Percentiles rank a stretch among this genome's conserved stretches.
phyloP scores from a whole-genome alignment of 2,329 filamentous ascomycete species.

The Myriosclerotinia duriaeana region DNA sequence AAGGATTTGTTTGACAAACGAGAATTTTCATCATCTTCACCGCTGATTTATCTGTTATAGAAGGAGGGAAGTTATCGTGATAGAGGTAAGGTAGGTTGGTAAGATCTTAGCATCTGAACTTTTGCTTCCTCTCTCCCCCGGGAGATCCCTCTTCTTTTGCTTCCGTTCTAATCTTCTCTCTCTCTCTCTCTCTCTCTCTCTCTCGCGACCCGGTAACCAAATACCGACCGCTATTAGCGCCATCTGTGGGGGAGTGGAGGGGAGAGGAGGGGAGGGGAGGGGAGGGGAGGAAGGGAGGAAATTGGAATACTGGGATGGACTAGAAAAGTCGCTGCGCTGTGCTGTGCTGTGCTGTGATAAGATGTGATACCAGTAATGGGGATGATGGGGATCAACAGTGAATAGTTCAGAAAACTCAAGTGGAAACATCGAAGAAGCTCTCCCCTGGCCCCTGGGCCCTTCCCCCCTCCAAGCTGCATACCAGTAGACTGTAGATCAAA shows the following conservation, averaged over 20 bases:
- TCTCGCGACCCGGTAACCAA: neutral
- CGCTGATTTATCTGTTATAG: neutral
- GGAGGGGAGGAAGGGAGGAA: neutral
- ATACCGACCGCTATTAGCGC: constrained; percentile 9
- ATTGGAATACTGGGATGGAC: neutral
- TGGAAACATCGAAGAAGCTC: too few species aligned
- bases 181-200: neutral
- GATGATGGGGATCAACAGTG: neutral
- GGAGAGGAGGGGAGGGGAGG: neutral
- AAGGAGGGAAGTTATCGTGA: neutral
- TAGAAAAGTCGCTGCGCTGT: neutral
- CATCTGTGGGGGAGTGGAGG: neutral
- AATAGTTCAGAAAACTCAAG: neutral
- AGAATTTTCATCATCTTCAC: too few species aligned
- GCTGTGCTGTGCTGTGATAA: neutral
- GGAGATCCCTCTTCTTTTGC: too few species aligned
- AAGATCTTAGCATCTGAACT: too few species aligned
- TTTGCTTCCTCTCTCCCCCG: too few species aligned
- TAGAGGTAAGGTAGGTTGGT: too few species aligned
- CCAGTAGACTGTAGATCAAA: too few species aligned
- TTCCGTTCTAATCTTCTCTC: neutral
- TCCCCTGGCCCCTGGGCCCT: too few species aligned
- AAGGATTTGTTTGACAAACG: too few species aligned
- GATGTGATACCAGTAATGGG: neutral
- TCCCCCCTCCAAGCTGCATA: too few species aligned